Evolutionary conservation across 139 green algal species (phyloP).

Genomic region (Nannochloris sp.): DNA sequence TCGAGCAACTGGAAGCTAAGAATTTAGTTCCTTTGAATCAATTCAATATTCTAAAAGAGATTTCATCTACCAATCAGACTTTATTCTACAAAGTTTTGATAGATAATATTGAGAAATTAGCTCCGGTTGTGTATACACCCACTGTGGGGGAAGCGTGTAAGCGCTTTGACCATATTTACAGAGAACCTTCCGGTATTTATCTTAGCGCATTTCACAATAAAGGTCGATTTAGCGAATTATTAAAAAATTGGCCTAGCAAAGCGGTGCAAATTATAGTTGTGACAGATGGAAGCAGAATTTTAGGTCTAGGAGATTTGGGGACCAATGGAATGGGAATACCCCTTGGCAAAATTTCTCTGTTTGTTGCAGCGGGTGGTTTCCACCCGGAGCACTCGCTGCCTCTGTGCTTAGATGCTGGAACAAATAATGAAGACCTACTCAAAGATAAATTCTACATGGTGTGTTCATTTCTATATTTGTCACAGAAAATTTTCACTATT

Average conservation of each 20-base stretch:
- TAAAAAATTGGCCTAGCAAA: neutral
- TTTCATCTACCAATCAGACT: no score
- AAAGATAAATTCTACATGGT: constrained; percentile 68
- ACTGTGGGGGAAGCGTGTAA: no score
- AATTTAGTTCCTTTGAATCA: no score
- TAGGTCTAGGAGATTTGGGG: constrained; percentile 56
- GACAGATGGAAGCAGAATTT: constrained; percentile 46
- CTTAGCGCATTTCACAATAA: constrained; percentile 38
- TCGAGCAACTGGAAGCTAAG: no score
- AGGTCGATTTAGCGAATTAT: constrained; percentile 34
- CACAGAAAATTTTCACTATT: neutral
- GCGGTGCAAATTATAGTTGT: constrained; percentile 40
- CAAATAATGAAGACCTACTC: constrained; percentile 68
- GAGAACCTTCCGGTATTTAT: no score
- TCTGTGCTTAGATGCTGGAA: constrained; percentile 81
- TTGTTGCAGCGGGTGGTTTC: constrained; percentile 45
- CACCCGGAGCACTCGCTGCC: constrained; percentile 63
- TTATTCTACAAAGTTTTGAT: no score
- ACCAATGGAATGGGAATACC: constrained; percentile 65
- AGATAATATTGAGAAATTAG: no score
- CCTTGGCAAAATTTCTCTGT: constrained; percentile 64
- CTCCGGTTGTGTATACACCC: no score
- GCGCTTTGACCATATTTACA: no score
- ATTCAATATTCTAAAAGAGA: no score
- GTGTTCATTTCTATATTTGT: neutral